A percentile compares a stretch with the other conserved stretches of the same genome.
Conservation (phyloP, 163 green algal species). For the Trebouxia gelatinosa region DNA sequence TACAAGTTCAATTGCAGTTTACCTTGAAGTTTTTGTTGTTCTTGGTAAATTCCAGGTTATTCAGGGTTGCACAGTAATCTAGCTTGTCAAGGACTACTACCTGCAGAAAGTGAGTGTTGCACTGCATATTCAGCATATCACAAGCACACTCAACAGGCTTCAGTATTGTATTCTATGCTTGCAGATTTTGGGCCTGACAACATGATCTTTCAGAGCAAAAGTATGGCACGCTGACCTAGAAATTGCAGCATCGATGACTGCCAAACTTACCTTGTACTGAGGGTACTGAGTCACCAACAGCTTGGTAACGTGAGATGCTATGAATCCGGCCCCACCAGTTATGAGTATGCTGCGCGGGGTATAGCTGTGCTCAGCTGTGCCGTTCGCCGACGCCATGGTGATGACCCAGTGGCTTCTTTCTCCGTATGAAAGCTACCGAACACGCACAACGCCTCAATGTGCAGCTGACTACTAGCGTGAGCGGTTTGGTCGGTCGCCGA, state of each 20-base stretch:
- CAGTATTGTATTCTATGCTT: not conserved
- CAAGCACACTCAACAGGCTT: too few species aligned
- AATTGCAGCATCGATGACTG: too few species aligned
- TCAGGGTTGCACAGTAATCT: constrained; percentile 92
- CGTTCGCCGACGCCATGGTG: not conserved
- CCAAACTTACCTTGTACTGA: constrained; percentile 75
- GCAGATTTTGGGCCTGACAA: not conserved
- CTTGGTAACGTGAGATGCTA: constrained; percentile 85
- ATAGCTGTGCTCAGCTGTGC: constrained; percentile 7
- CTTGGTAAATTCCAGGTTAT: constrained; percentile 73
- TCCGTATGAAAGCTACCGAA: too few species aligned
- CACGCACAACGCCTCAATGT: too few species aligned
- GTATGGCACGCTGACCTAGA: too few species aligned
- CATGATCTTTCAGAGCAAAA: too few species aligned
- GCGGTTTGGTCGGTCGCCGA: too few species aligned
- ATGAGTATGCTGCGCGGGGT: constrained; percentile 28
- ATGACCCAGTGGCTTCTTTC: too few species aligned
- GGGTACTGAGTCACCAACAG: constrained; percentile 72
- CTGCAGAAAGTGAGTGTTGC: constrained; percentile 40
- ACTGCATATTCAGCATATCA: not conserved
- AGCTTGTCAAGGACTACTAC: constrained; percentile 95
- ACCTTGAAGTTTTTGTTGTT: constrained; percentile 86
- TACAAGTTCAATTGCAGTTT: too few species aligned
- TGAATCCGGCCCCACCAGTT: constrained; percentile 89
- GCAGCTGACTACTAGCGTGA: too few species aligned